A percentile compares a stretch with the other conserved stretches of the same genome.
phyloP scores from a whole-genome alignment of 164 flowering plant genomes.

The Macadamia integrifolia region DNA sequence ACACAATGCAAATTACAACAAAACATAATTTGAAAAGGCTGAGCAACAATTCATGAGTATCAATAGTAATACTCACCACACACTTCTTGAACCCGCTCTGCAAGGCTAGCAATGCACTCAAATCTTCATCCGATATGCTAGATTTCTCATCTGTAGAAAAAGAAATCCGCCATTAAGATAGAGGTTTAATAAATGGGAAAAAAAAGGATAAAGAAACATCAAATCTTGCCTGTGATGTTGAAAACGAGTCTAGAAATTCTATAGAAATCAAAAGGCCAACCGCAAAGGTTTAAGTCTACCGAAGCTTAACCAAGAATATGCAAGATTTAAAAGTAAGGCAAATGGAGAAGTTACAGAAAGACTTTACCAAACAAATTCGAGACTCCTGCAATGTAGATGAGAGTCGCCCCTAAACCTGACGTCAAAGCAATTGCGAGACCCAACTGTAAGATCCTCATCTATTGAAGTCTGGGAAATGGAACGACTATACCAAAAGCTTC shows the following conservation, averaged over 20 bases:
- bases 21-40: not conserved
- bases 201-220: not conserved
- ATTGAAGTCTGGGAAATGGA: not conserved
- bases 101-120: conserved; percentile 51
- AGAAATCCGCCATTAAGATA: not conserved
- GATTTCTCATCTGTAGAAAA: conserved; percentile 31
- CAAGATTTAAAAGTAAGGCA: not conserved
- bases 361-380: conserved; percentile 13
- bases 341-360: conserved; percentile 28
- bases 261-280: not conserved
- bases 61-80: conserved; percentile 54
- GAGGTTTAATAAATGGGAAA: not conserved
- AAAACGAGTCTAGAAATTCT: not conserved
- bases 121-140: conserved; percentile 50
- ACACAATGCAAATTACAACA: not conserved
- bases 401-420: conserved; percentile 54
- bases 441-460: conserved; percentile 65
- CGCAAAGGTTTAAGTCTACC: not conserved
- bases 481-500: not conserved
- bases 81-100: conserved; percentile 68
- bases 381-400: conserved; percentile 69
- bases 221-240: not conserved
- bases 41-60: not conserved
- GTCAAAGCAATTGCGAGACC: conserved; percentile 46
- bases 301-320: not conserved